These are phyloP conservation scores for Fusarium circinatum DNA, from an alignment of 2,329 filamentous ascomycete genomes.

Conservation along the genomic window DNA sequence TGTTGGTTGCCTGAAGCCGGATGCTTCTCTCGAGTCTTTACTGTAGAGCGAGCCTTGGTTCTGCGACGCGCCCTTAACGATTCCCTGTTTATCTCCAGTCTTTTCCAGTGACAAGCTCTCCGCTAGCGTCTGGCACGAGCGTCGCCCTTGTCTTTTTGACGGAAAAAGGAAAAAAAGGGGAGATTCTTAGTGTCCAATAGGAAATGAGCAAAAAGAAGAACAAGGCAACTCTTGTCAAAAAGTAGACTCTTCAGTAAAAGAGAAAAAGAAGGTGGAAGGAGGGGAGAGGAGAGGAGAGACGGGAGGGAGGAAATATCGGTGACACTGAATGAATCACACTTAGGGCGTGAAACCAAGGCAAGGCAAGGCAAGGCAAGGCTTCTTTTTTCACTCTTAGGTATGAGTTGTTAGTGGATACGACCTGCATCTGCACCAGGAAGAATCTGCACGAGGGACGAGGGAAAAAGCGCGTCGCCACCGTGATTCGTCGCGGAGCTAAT, in stretches of 20 bases:
- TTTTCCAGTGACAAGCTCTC: slow-evolving; percentile 33
- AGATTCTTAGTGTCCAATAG: slow-evolving; percentile 13
- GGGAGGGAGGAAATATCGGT: slow-evolving; percentile 23
- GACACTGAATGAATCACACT: slow-evolving; percentile 33
- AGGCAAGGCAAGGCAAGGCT: slow-evolving; percentile 2
- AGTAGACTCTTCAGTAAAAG: neutral
- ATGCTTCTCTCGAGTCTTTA: slow-evolving; percentile 20
- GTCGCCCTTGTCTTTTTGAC: slow-evolving; percentile 39
- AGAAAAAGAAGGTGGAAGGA: neutral
- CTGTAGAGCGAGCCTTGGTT: neutral
- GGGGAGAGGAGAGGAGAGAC: neutral
- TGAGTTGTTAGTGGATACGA: slow-evolving; percentile 25
- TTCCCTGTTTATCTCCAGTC: slow-evolving; percentile 41
- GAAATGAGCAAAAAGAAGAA: slow-evolving; percentile 23
- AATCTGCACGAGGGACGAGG: slow-evolving; percentile 27
- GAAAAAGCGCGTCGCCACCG: slow-evolving; percentile 38
- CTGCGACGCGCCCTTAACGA: slow-evolving; percentile 39
- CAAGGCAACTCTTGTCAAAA: slow-evolving; percentile 19
- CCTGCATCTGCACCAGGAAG: slow-evolving; percentile 12
- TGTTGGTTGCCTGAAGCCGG: slow-evolving; percentile 32
- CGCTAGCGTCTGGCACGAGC: slow-evolving; percentile 44
- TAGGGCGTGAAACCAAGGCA: slow-evolving; percentile 21
- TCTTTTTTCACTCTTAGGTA: slow-evolving; percentile 14
- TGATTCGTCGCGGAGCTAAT: slow-evolving; percentile 28
- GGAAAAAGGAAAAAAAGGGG: slow-evolving; percentile 37